A percentile compares a stretch with the other conserved stretches of the same genome.
Evolutionary conservation across 2,329 filamentous ascomycete species (phyloP).

Genomic region (Helminthosporium solani): DNA sequence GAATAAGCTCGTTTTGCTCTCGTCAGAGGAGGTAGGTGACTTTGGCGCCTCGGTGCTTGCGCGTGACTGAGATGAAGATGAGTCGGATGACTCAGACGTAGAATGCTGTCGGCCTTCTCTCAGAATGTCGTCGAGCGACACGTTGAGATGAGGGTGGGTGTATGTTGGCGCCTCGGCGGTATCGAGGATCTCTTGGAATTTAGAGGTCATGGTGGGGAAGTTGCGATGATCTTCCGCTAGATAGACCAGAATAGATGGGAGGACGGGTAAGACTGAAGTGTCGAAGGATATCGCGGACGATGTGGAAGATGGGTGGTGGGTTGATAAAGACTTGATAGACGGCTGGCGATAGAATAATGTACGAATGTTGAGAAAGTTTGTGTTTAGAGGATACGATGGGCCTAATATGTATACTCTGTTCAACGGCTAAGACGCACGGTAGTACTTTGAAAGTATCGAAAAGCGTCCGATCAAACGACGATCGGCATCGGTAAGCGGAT

Average conservation of each 20-base stretch:
- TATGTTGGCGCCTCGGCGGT: slow-evolving; percentile 33
- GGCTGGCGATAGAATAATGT: background rate
- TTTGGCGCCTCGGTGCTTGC: slow-evolving; percentile 23
- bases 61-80: slow-evolving; percentile 25
- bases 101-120: slow-evolving; percentile 40
- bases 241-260: background rate
- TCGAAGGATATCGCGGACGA: background rate
- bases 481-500: background rate
- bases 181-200: slow-evolving; percentile 44
- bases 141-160: slow-evolving; percentile 42
- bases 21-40: slow-evolving; percentile 22
- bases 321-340: slow-evolving; percentile 1
- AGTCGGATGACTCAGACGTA: slow-evolving; percentile 33
- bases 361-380: background rate
- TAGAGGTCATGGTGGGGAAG: slow-evolving; percentile 36
- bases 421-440: slow-evolving; percentile 8
- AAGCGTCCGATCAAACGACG: background rate
- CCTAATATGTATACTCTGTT: slow-evolving; percentile 2
- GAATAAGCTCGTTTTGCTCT: slow-evolving; percentile 27
- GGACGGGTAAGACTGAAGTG: no score
- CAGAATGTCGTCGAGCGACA: slow-evolving; percentile 43
- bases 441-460: background rate
- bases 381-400: background rate
- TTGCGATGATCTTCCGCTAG: background rate
- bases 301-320: background rate